Evolutionary conservation across 2,329 filamentous ascomycete species (phyloP), one percentile per base, ranked within the genome.

Genomic region (Hypoxylon sp.): DNA sequence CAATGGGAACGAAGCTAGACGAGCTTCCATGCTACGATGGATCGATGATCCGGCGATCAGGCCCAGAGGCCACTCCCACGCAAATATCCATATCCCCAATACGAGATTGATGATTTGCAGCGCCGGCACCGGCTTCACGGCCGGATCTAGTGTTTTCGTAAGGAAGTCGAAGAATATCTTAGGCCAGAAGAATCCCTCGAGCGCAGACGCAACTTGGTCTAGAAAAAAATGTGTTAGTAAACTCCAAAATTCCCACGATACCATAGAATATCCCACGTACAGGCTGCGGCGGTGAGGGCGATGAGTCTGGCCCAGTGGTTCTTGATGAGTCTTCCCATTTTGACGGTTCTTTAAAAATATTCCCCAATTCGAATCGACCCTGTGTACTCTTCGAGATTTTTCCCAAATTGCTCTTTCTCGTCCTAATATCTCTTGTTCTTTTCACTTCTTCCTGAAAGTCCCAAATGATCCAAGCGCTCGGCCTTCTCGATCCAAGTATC

Each of bases 121-220:
- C 55, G 94, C 85, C 1, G 96, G 96, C n/a, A 96, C 80, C 0
- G 95, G 95, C 76, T 92, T 94, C 69, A 98, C 93, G 53, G 92
- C 92, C 61, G 84, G 86, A 78, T 99, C 93, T 74, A 99, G 90
- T 75, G 93, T 94, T 77, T 93, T 94, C 67, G 95, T 98, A 72
- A 96, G 83, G 80, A 97, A 97, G 82, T 99, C 96, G 92, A 93
- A 99, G 83, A 99, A 97, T 78, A 99, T 91, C 81, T 99, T 99
- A 73, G 96, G 96, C 94, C 94, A 99, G 88, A 99, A 95, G 87
- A 96, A 97, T 77, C 89, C 91, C 83, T 97, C 89, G 63, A 99
- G 83, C 14, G 92, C 91, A 67, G 94, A 94, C 67, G 86, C 90
- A 70, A 98, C 81, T 88, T 99, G 96, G 80, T 97, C 94, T 97